These are phyloP conservation scores for Eimeria zaria DNA, from an alignment of 169 alveolate genomes.

Conservation along the genomic window DNA sequence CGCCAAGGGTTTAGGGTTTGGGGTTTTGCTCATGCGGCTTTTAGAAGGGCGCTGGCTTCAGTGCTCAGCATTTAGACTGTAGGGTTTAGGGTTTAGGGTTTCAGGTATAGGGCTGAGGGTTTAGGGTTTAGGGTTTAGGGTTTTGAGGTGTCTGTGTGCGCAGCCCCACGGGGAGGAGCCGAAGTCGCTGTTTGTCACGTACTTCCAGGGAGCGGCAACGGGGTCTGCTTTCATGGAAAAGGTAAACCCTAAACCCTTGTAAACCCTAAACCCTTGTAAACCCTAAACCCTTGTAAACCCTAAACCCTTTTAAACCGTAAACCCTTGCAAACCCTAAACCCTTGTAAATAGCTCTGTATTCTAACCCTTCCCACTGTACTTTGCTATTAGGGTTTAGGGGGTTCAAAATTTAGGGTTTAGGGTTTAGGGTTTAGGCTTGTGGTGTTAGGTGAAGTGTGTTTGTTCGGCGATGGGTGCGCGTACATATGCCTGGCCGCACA, in stretches of 20 bases:
- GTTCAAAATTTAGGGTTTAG: constrained; percentile 38
- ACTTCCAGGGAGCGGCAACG: constrained; percentile 72
- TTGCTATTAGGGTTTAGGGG: constrained; percentile 9
- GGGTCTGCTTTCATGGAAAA: constrained; percentile 71
- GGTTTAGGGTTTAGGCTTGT: constrained; percentile 33
- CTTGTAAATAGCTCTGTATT: background rate
- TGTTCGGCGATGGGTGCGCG: constrained; percentile 76
- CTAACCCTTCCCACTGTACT: background rate
- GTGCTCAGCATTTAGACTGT: background rate
- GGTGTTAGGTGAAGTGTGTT: constrained; percentile 44
- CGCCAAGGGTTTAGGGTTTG: background rate
- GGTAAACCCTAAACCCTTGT: constrained; percentile 48
- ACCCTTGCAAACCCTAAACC: too few species aligned
- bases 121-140: constrained; percentile 41
- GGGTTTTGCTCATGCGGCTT: background rate
- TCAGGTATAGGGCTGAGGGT: constrained; percentile 8
- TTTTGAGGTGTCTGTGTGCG: background rate
- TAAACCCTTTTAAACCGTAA: background rate
- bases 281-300: constrained; percentile 3
- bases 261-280: constrained; percentile 11
- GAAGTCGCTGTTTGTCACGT: constrained; percentile 77
- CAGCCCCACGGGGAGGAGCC: constrained; percentile 63
- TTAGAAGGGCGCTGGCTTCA: too few species aligned
- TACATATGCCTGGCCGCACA: constrained; percentile 60
- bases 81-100: background rate